phyloP scores from a whole-genome alignment of 306 rosid species.

The Cucurbita argyrosperma region DNA sequence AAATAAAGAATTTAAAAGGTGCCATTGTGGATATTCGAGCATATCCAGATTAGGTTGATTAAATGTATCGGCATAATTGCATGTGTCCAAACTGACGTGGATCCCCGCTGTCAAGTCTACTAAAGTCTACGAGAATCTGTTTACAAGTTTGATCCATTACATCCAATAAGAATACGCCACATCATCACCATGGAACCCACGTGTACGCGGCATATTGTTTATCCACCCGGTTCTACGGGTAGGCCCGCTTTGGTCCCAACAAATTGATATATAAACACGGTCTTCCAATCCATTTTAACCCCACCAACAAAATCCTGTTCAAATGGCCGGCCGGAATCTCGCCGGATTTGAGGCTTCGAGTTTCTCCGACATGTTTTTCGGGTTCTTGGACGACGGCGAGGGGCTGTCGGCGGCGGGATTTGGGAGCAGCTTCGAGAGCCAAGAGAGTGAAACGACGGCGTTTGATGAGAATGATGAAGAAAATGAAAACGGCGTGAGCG shows the following conservation, averaged over 20 bases:
- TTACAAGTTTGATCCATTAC: slow-evolving; percentile 6
- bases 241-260: slow-evolving; percentile 15
- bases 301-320: neutral
- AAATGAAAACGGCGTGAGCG: neutral
- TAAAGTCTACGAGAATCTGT: neutral
- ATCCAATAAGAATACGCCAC: slow-evolving; percentile 16
- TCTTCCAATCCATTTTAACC: neutral
- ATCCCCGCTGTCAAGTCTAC: slow-evolving; percentile 43
- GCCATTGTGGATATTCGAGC: slow-evolving; percentile 25
- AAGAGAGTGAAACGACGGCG: slow-evolving; percentile 8
- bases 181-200: neutral
- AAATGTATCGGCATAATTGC: slow-evolving; percentile 24
- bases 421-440: slow-evolving; percentile 15
- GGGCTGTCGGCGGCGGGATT: slow-evolving; percentile 9
- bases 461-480: slow-evolving; percentile 23
- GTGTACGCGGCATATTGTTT: slow-evolving; percentile 38
- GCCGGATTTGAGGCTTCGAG: neutral
- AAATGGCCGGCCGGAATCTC: neutral
- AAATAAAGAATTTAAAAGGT: neutral
- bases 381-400: slow-evolving; percentile 22
- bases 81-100: slow-evolving; percentile 42
- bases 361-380: slow-evolving; percentile 41
- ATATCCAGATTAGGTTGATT: slow-evolving; percentile 25
- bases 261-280: slow-evolving; percentile 6
- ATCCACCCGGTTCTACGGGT: neutral